Evolutionary conservation across 2,329 filamentous ascomycete species (phyloP).

Genomic region (Ascochyta clinopodiicola): DNA sequence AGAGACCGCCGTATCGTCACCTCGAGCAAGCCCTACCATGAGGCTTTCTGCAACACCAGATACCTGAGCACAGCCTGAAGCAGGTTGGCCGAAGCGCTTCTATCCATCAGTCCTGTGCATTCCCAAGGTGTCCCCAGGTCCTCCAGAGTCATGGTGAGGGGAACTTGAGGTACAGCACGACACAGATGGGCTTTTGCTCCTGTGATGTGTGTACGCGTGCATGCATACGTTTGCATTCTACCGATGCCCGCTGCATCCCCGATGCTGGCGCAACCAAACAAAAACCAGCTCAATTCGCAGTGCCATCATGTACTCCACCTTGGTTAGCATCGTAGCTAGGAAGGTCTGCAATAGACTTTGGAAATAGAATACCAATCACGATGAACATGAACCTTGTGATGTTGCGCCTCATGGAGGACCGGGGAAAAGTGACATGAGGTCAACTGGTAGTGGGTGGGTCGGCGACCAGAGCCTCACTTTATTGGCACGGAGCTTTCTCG

Average conservation of each 20-base stretch:
- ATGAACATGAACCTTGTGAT: not conserved
- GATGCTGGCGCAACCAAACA: conserved; percentile 4
- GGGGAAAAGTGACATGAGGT: conserved; percentile 13
- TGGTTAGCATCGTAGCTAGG: conserved; percentile 4
- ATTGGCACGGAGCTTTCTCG: conserved; percentile 29
- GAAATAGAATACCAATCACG: not conserved
- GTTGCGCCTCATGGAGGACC: conserved; percentile 9
- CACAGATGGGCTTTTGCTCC: conserved; percentile 1
- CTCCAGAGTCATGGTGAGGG: conserved; percentile 14
- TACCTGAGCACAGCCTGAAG: not conserved
- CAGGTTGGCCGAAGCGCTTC: not conserved
- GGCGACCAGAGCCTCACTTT: conserved; percentile 37
- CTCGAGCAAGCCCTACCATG: not conserved
- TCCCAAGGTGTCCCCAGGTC: not conserved
- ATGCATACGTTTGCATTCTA: conserved; percentile 8
- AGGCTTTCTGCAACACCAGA: not conserved
- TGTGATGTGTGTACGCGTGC: conserved; percentile 9
- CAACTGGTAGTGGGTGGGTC: conserved; percentile 25
- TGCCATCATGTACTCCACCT: conserved; percentile 7
- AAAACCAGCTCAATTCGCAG: conserved; percentile 5
- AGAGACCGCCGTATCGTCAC: not conserved
- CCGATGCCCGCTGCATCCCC: conserved; percentile 16
- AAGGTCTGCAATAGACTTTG: not conserved
- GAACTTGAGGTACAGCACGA: not conserved
- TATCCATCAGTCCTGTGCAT: not conserved